These are phyloP conservation scores for Stagonosporopsis rhizophila DNA, from an alignment of 2,329 filamentous ascomycete species.

Conservation along the genomic window DNA sequence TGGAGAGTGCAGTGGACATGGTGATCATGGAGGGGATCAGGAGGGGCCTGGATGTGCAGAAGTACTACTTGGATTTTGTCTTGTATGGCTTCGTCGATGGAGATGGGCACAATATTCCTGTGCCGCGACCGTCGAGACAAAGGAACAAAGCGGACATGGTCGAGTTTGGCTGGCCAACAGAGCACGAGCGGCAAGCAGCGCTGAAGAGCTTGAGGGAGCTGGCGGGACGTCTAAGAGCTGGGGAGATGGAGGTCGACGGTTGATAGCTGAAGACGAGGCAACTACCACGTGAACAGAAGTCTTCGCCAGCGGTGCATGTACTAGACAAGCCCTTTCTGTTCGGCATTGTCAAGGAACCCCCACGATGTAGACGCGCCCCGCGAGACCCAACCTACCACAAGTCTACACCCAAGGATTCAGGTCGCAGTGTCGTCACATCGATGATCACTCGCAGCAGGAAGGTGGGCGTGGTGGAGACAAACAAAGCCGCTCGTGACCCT, in stretches of 20 bases:
- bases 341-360: too few relatives aligned
- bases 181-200: not conserved
- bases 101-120: slow-evolving; percentile 57
- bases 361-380: too few relatives aligned
- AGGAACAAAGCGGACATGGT: slow-evolving; percentile 50
- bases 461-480: too few relatives aligned
- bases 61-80: slow-evolving; percentile 64
- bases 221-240: not conserved
- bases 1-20: slow-evolving; percentile 48
- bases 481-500: not conserved
- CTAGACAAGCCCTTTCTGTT: too few relatives aligned
- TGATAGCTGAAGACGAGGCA: not conserved
- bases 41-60: slow-evolving; percentile 62
- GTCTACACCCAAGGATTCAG: too few relatives aligned
- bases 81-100: slow-evolving; percentile 67
- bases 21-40: slow-evolving; percentile 61
- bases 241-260: not conserved
- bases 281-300: too few relatives aligned
- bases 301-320: too few relatives aligned
- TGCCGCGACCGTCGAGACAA: slow-evolving; percentile 58
- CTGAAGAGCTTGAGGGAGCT: not conserved
- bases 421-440: too few relatives aligned
- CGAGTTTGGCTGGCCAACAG: slow-evolving; percentile 6
- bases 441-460: too few relatives aligned
- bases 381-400: too few relatives aligned